Base-by-base conservation (phyloP, 2,329 filamentous ascomycete genomes). In the Aspergillus ibericus region DNA sequence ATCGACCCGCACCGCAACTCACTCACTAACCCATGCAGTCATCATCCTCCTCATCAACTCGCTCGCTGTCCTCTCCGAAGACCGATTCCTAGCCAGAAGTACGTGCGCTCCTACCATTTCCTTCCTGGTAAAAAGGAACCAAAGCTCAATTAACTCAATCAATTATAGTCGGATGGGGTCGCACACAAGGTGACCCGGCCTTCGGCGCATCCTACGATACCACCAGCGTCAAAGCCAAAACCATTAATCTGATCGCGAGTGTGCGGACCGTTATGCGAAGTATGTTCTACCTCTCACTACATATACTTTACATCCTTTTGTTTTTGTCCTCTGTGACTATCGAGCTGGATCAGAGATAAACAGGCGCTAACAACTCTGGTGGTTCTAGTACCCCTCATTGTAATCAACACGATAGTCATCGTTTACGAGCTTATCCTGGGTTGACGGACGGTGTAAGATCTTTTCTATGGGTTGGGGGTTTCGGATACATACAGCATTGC, bases 211-310 rank as follows among this genome's bases (percentile, higher is more conserved):
- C 83, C 70, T 81, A 82, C 65, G 85, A 90, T 67, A 90, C 91
- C 66, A 84, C 87, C 64, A 93, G 91, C 76, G 83, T 96, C 69
- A 93, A 95, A 77, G 88, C 88, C 53, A 95, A 95, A 76, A 83
- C 93, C 42, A 88, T 97, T 69, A 92, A 96, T 74, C 78, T 98
- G 70, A 95, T 98, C 66, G 90, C 91, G 35, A 95, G 91, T 70
- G 89, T 97, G 67, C 84, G 93, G 75, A 96, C 91, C 58, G 81
- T 98, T 55, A 96, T 96, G 91, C 86, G 93, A 80, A 92, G 93
- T 97, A 84, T 59, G 88, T 85, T 46, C 34, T 32, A 15, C 42
- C 35, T 38, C 6, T 36, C n/a, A 54, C 46, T 38, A 47, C 46
- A 18, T 25, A 8, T 46, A 47, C 38, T 1, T 25, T 15, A 32